Conservation (phyloP, 1,284 basidiomycete genomes). For the Ceratorhiza oryzae-sativae region DNA sequence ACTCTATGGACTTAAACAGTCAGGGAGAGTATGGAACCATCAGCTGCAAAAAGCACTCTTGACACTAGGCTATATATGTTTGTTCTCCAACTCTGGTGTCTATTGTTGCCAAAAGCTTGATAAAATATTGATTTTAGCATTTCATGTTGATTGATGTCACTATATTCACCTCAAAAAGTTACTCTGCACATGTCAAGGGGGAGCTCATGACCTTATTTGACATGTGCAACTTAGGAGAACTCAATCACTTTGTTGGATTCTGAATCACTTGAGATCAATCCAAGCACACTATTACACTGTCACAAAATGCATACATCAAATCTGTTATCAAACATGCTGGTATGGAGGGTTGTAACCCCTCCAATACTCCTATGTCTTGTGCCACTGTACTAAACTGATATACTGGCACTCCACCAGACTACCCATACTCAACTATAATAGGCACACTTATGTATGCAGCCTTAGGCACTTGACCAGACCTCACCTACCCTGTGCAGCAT, state of each 20-base stretch:
- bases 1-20: constrained; percentile 1
- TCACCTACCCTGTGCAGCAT: no score
- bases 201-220: background rate
- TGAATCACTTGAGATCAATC: background rate
- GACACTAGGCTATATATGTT: background rate
- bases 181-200: background rate
- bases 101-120: background rate
- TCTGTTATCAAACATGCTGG: no score
- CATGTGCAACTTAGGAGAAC: constrained; percentile 1
- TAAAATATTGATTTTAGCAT: background rate
- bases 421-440: background rate
- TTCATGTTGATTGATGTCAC: constrained; percentile 16
- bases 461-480: background rate
- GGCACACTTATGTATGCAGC: background rate
- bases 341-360: background rate
- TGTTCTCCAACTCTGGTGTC: background rate
- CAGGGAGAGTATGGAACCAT: no score
- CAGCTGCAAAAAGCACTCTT: no score
- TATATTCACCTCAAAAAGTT: constrained; percentile 1
- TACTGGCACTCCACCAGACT: background rate
- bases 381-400: background rate
- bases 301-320: no score
- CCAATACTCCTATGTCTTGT: background rate
- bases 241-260: constrained; percentile 1
- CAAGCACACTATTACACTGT: background rate